Base-by-base conservation (phyloP, 1,139 yeast species). In the Candida gigantensis region DNA sequence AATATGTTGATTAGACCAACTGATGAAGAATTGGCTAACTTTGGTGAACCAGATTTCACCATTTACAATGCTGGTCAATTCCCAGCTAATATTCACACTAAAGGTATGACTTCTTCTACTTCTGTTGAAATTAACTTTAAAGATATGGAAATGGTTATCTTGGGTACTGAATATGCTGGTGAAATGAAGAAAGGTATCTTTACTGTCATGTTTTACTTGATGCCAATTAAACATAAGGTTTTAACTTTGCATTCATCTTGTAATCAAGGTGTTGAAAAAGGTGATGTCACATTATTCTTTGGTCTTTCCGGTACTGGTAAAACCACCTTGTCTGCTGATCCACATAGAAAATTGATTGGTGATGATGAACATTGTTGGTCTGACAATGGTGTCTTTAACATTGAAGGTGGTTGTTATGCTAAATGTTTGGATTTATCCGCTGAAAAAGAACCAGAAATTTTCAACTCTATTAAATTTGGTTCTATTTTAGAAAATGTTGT, bases 281-380 rank as follows among this genome's bases (percentile, higher is more conserved):
- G 84, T 44, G 94, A 85, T 54, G 95, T 92, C 38, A 87, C 97
- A 19, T 77, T 92, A 57, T 92, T 92, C 81, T 92, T 92, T 58
- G 98, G 98, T 60, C 77, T 92, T 49, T 85, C 96, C 34, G 98
- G 98, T 65, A 92, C 98, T 36, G 98, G 98, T 68, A 92, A 92
- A 76, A 92, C 98, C 51, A 92, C 98, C 19, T 74, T 92, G 52
- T 86, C 96, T 53, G 97, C 97, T 41, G 98, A 92, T 64, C 96
- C 97, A 46, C 76, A 86, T 71, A 85, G 98, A 69, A 71, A 79
- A 63, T 79, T 92, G 65, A 92, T 92, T 60, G 98, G 98, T 66
- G 98, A 92, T 62, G 98, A 92, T 62, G 98, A 92, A 73, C 98
- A 92, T 74, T 92, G 97, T 74, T 92, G 98, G 98, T 86, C 97